Evolutionary conservation across 1,284 basidiomycete genomes (phyloP), one percentile per base, ranked within the genome.

Genomic region (Lentinula novae-zelandiae): DNA sequence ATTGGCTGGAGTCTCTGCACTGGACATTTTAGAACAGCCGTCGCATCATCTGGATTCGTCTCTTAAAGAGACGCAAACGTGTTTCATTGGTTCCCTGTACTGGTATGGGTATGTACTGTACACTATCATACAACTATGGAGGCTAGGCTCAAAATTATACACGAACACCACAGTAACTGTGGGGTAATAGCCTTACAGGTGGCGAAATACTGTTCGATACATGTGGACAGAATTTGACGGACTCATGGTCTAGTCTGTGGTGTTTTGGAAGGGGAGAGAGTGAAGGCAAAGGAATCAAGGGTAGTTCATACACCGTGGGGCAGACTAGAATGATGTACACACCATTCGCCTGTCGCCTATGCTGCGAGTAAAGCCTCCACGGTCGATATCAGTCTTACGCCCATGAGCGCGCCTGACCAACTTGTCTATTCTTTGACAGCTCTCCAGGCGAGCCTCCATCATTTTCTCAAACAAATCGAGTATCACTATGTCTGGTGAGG

Each of bases 361-460:
- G 34, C 33, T 53, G n/a, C 51, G 51, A 34, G 55, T n/a, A 5
- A 57, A 42, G 15, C 42, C 55, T 46, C 55, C 55, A 60, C 70
- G 63, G 12, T 71, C 60, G n/a, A 51, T 20, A 20, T 39, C 59
- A 56, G 70, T 68, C 22, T 69, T 68, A 67, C 73, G 70, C 20
- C 44, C 44, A 67, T 78, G 79, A 46, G 81, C 81, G 56, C 81
- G 79, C 66, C 79, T 77, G 42, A 89, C 80, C 65, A 90, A 76
- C 51, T 78, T 78, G 64, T 82, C 82, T 54, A 88, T 76, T 40
- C 86, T 77, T 64, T 85, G 78, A 70, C 88, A 90, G 68, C 85
- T 88, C 70, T 90, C 86, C 81, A 90, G 84, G 57, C 89, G 80
- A 5, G 83, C 77, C 66, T 89, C 85, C 76, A 89, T 82, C 75